Evolutionary conservation across 257 asterid genomes (phyloP), one percentile per base, ranked within the genome.

Genomic region (Prunella vulgaris): DNA sequence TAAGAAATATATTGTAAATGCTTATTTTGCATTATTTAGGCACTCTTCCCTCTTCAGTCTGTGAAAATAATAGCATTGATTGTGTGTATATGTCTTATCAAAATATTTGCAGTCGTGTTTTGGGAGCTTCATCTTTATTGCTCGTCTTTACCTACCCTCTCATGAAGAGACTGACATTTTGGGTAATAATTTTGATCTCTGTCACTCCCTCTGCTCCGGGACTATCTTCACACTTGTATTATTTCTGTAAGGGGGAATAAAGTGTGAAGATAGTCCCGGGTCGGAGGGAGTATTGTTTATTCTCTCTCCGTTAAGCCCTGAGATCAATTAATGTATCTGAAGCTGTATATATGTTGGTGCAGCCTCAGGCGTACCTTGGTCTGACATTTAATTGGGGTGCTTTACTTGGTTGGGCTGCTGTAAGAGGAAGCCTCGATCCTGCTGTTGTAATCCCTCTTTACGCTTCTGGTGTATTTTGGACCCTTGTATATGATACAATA

Each of bases 351-450:
- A 37, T 71, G 59, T 69, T 64, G 60, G 54, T 83, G 84, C 95
- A 93, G 98, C 97, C 98, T 57, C 98, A 93, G 83, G 98, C 98
- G 62, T 91, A 72, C 77, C 95, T 93, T 22, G 97, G 98, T 18
- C 69, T 93, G 78, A 88, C 93, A 62, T 86, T 86, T 70, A 93
- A 84, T 48, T 88, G 92, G 95, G 96, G 97, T 68, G 90, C 90
- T 64, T 79, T 93, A 71, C 88, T 88, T 56, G 95, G 97, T 58
- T 93, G 98, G 98, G 95, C 92, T 76, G 98, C 97, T 52, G 76
- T 88, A 57, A 82, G 73, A 78, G 95, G 95, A 82, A 87, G 82
- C 61, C 79, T 93, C 66, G 85, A 93, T 78, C 92, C 85, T 56
- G 61, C 92, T 15, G 74, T 90, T 74, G 86, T 86, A 60, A 76